Evolutionary conservation across 352 stramenopile genomes (phyloP).

Genomic region (Peronospora tabacina): DNA sequence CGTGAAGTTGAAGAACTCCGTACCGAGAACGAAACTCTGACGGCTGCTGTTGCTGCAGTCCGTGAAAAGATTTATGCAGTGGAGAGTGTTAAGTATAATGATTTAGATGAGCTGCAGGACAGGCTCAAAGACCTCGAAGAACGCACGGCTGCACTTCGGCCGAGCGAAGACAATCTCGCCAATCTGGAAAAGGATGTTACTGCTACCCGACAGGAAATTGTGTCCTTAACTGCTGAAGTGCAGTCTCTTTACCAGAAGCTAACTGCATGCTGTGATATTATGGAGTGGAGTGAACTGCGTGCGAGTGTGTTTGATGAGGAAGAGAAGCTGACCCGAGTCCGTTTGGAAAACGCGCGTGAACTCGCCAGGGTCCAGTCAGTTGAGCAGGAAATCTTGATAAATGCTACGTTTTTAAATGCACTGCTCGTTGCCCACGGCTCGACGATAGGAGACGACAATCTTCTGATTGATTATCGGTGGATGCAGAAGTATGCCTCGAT

Average conservation of each 20-base stretch:
- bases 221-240: constrained; percentile 35
- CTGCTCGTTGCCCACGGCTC: constrained; percentile 31
- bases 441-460: constrained; percentile 15
- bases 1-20: constrained; percentile 36
- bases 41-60: constrained; percentile 29
- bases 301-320: constrained; percentile 40
- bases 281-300: constrained; percentile 53
- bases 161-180: constrained; percentile 18
- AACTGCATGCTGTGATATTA: constrained; percentile 42
- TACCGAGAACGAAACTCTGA: constrained; percentile 35
- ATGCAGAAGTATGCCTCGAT: constrained; percentile 45
- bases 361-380: constrained; percentile 32
- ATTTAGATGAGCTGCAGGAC: constrained; percentile 30
- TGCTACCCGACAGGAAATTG: constrained; percentile 39
- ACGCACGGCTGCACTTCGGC: constrained; percentile 30
- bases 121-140: constrained; percentile 38
- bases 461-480: constrained; percentile 28
- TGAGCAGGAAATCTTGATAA: constrained; percentile 52
- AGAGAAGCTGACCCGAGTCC: constrained; percentile 32
- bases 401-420: constrained; percentile 53
- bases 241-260: constrained; percentile 49
- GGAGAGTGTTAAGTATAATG: constrained; percentile 34
- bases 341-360: constrained; percentile 29
- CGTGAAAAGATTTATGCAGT: constrained; percentile 39
- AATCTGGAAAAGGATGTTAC: constrained; percentile 41